Conservation (phyloP, 75 land plant species). For the Cryptomeria japonica region DNA sequence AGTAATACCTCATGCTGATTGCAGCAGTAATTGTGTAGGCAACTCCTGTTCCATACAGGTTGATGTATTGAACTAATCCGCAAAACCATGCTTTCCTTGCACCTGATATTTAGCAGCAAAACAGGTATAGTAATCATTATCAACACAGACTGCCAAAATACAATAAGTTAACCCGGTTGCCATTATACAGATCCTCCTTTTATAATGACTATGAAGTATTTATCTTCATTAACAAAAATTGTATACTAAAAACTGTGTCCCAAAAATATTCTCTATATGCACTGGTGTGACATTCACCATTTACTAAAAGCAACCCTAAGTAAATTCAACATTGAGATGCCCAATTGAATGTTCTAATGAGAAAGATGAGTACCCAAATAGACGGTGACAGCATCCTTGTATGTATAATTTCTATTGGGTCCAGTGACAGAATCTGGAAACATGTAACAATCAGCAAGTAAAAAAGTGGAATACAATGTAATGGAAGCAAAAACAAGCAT, state of each 20-base stretch:
- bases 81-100: constrained; percentile 54
- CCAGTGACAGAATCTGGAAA: constrained; percentile 66
- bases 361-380: constrained; percentile 42
- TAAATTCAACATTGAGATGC: background rate
- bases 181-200: background rate
- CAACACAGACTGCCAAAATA: background rate
- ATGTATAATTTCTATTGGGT: constrained; percentile 50
- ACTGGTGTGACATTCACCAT: too few relatives aligned
- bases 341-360: background rate
- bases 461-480: constrained; percentile 52
- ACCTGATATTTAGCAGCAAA: constrained; percentile 32
- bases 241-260: too few relatives aligned
- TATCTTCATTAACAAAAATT: too few relatives aligned
- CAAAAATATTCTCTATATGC: too few relatives aligned
- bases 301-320: too few relatives aligned
- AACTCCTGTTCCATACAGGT: constrained; percentile 53
- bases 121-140: background rate
- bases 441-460: constrained; percentile 73
- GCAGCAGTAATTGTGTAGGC: constrained; percentile 80
- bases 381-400: constrained; percentile 67
- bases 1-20: constrained; percentile 58
- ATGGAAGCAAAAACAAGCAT: constrained; percentile 57
- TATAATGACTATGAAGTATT: too few relatives aligned
- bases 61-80: constrained; percentile 60
- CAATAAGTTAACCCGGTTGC: background rate